Evolutionary conservation across 768 basidiomycete genomes (phyloP).

Genomic region (Ramaria rubella): DNA sequence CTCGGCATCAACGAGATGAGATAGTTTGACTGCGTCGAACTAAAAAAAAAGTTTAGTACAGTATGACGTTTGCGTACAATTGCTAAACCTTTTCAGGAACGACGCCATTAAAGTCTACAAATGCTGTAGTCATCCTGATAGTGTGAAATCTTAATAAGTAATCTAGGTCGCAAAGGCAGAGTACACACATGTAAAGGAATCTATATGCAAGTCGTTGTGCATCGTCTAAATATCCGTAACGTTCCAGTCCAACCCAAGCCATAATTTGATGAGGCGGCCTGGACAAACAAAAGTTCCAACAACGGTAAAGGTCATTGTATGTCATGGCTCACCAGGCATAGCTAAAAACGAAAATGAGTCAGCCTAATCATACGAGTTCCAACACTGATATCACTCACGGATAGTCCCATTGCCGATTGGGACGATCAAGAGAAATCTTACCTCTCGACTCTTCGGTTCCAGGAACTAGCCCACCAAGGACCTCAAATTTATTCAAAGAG

Average conservation of each 20-base stretch:
- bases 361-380: constrained; percentile 11
- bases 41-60: constrained; percentile 21
- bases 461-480: constrained; percentile 88
- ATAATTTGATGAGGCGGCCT: constrained; percentile 99
- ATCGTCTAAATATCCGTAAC: constrained; percentile 92
- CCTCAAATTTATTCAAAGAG: constrained; percentile 93
- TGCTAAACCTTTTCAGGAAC: constrained; percentile 87
- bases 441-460: constrained; percentile 96
- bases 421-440: constrained; percentile 90
- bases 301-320: background rate
- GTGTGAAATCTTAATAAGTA: background rate
- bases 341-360: constrained; percentile 28
- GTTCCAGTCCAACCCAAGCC: constrained; percentile 94
- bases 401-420: constrained; percentile 99
- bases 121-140: constrained; percentile 83
- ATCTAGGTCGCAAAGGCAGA: background rate
- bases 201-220: constrained; percentile 91
- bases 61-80: background rate
- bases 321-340: constrained; percentile 54
- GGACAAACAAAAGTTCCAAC: background rate
- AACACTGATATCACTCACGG: constrained; percentile 52
- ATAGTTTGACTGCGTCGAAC: constrained; percentile 95
- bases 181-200: constrained; percentile 88
- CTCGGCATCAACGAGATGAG: constrained; percentile 94
- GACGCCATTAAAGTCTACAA: constrained; percentile 96